Evolutionary conservation across 768 basidiomycete species (phyloP), one percentile per base, ranked within the genome.

Genomic region (Hygrocybe coccinea): DNA sequence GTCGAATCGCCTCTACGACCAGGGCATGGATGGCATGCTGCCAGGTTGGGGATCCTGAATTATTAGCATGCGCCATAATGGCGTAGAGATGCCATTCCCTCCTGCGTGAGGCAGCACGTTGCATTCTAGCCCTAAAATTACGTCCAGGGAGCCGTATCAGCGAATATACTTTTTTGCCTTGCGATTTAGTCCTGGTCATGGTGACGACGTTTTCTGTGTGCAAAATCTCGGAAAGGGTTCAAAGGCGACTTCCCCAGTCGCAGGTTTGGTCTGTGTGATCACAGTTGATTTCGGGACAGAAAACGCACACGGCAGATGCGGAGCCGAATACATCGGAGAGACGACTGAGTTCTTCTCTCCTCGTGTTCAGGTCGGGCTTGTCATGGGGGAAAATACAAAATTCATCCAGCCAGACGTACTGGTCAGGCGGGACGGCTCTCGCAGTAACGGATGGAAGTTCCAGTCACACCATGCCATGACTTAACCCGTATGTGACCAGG

Each of bases 21-120:
- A 65, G 56, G 5, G 65, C 37, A 50, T 66, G 64, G 41, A 66
- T 66, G 19, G 62, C 54, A 14, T 39, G 5, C 43, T 66, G 62
- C 60, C 60, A 63, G 2, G 57, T 45, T 15, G 54, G 36, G 2
- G 58, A 41, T 4, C 60, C 65, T 17, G 62, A 48, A 50, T 60
- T 59, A 2, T 45, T 48, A 19, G 60, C 56, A 21, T 63, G 50
- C 38, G 63, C 57, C 58, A 63, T 63, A 25, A 66, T 56, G 7
- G 60, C 58, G 25, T 63, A 59, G 8, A 64, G 45, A 52, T 63
- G 62, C 50, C 49, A 59, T 17, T 46, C 24, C 8, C 50, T 52
- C 3, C 22, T 43, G 19, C 19, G 9, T 21, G 50, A 57, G 11
- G 54, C 55, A 12, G 19, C 35, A 24, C 45, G 36, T 41, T 44